Conservation (phyloP, 805 yeast species). For the Saccharomyces cerevisiae region DNA sequence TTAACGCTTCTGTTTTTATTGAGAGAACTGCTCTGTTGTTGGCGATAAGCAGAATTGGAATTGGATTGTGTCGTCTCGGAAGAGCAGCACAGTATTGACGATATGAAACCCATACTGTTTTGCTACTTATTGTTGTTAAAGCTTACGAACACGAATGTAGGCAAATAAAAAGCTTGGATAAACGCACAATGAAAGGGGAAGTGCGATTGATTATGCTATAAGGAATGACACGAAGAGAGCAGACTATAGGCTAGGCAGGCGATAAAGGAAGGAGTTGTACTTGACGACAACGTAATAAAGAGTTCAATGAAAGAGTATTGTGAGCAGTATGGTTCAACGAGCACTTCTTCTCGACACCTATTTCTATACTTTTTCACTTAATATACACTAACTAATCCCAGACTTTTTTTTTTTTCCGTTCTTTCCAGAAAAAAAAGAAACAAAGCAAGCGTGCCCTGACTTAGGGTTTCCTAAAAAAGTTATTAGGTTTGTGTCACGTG, state of each 20-base stretch:
- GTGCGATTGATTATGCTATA: not conserved
- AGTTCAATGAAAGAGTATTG: not conserved
- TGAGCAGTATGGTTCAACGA: not conserved
- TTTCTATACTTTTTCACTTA: not conserved
- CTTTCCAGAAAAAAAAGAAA: not conserved
- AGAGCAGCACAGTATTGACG: slow-evolving; percentile 11
- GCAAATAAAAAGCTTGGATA: not conserved
- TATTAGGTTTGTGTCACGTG: not conserved
- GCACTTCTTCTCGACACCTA: not conserved
- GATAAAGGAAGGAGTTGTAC: not conserved
- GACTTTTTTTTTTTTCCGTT: not conserved
- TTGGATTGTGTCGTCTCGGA: slow-evolving; percentile 12
- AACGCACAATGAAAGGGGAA: not conserved
- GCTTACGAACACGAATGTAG: not conserved
- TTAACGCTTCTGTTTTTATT: slow-evolving; percentile 7
- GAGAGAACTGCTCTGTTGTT: slow-evolving; percentile 1
- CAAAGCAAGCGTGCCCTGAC: not conserved
- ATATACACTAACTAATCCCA: not conserved
- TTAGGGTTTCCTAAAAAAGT: not conserved
- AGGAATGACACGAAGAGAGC: not conserved
- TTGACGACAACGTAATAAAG: not conserved
- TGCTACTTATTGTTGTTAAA: not conserved
- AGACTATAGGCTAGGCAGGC: not conserved
- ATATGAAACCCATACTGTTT: not conserved
- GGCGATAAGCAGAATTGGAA: slow-evolving; percentile 1